Base-by-base conservation (phyloP, 2,329 filamentous ascomycete genomes). In the Elsinoe fawcettii region DNA sequence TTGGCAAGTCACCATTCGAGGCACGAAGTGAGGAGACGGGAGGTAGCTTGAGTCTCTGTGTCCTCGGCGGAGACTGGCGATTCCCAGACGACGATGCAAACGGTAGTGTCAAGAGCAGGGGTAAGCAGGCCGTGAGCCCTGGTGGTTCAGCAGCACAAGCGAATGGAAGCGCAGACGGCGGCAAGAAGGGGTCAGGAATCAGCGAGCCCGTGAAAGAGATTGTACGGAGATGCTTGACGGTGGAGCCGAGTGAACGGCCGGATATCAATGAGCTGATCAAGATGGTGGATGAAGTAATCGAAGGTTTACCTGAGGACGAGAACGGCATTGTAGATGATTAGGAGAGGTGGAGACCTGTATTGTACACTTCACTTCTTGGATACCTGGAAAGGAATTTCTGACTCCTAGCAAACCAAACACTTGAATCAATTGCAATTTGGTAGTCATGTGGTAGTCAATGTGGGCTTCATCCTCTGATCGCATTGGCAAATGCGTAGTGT, bases 1-100 rank as follows among this genome's bases (percentile, higher is more conserved):
- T 97, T 25, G 93, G 93, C 63, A 97, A 99, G 73, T 95, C 88
- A 12, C 93, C 93, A 1, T 99, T 99, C 66, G 93, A 99, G 76
- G 88, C 91, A 69, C 86, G 93, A 60, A 92, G 86, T 63, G 93
- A 99, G 71, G 92, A 99, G 76, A 97, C 93, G 0, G 93, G 93
- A 62, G 93, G 93, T 44, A 93, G 87, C 63, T 75, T 99, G 62
- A 95, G 88, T 64, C 87, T 97, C 64, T 97, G 92, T 70, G 88
- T 97, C 16, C 76, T 96, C 14, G 88, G 90, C 60, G 93, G 92
- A 37, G 92, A 97, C 73, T 99, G 93, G 92, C 81, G 90, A 54
- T 99, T 97, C 72, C 93, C 93, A 0, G 91, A 96, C 65, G 91
- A 96, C 69, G 85, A 85, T 0, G 80, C 81, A 3, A 78, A 78